A percentile compares a stretch with the other conserved stretches of the same genome.
Conservation (phyloP, 345 rosid genomes). For the Brassica juncea region DNA sequence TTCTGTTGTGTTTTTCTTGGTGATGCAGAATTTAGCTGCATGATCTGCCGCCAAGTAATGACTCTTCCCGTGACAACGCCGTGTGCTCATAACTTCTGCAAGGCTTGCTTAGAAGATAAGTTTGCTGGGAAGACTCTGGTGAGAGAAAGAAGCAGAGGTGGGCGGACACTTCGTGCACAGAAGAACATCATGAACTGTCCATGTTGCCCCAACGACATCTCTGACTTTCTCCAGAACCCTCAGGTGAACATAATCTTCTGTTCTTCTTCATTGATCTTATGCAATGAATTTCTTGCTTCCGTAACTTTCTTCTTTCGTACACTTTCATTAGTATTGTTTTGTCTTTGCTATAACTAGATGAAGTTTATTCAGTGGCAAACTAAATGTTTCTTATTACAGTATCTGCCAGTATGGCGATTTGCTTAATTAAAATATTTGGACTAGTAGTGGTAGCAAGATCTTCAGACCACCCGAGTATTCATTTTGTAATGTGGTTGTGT, state of each 20-base stretch:
- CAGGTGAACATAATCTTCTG: slow-evolving; percentile 39
- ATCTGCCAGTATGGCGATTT: background rate
- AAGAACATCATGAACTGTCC: slow-evolving; percentile 12
- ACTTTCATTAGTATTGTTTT: background rate
- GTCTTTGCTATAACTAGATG: background rate
- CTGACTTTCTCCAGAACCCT: slow-evolving; percentile 59
- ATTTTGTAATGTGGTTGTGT: background rate
- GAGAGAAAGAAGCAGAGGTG: slow-evolving; percentile 14
- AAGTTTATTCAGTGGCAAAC: background rate
- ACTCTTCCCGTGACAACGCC: slow-evolving; percentile 61
- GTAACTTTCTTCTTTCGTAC: background rate
- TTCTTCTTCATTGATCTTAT: background rate
- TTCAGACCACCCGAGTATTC: background rate
- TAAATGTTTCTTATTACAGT: background rate
- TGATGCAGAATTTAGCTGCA: slow-evolving; percentile 12
- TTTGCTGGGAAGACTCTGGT: background rate
- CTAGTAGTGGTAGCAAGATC: background rate
- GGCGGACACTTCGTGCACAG: slow-evolving; percentile 4
- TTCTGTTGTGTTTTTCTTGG: background rate
- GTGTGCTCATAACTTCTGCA: slow-evolving; percentile 49
- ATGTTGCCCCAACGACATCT: slow-evolving; percentile 53
- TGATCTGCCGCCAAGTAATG: slow-evolving; percentile 59
- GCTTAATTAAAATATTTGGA: background rate
- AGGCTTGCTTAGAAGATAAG: background rate
- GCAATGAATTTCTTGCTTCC: background rate